Conservation (phyloP, 2,329 filamentous ascomycete species). For the Coleophoma crateriformis region DNA sequence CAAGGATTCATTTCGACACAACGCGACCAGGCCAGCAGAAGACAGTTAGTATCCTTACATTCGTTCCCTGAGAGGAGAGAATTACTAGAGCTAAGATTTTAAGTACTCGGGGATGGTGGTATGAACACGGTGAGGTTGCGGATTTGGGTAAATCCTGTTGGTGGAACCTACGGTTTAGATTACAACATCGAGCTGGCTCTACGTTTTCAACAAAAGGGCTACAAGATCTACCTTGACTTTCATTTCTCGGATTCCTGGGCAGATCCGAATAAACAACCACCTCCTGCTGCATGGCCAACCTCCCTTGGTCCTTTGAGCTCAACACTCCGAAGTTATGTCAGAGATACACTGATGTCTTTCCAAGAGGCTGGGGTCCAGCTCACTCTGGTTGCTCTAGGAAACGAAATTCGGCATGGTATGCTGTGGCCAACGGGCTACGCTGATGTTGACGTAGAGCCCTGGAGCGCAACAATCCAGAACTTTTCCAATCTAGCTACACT, state of each 20-base stretch:
- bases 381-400: slow-evolving; percentile 64
- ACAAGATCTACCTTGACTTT: slow-evolving; percentile 54
- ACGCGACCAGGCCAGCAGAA: slow-evolving; percentile 45
- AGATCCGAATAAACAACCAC: slow-evolving; percentile 57
- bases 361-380: slow-evolving; percentile 48
- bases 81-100: too few species aligned
- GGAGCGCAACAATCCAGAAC: slow-evolving; percentile 27
- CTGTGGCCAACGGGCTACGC: slow-evolving; percentile 59
- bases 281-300: slow-evolving; percentile 58
- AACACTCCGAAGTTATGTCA: slow-evolving; percentile 63
- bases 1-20: slow-evolving; percentile 28
- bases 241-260: slow-evolving; percentile 56
- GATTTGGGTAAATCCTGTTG: slow-evolving; percentile 63
- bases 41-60: slow-evolving; percentile 27
- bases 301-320: slow-evolving; percentile 50
- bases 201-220: slow-evolving; percentile 54
- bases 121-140: slow-evolving; percentile 66
- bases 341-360: slow-evolving; percentile 56
- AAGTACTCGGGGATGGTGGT: slow-evolving; percentile 50
- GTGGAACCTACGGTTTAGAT: slow-evolving; percentile 60
- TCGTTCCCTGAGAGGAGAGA: too few species aligned
- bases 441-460: slow-evolving; percentile 30
- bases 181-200: slow-evolving; percentile 64
- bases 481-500: slow-evolving; percentile 56
- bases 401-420: slow-evolving; percentile 64